phyloP scores from a whole-genome alignment of 2,329 filamentous ascomycete species.

The Arthrocladium fulminans region DNA sequence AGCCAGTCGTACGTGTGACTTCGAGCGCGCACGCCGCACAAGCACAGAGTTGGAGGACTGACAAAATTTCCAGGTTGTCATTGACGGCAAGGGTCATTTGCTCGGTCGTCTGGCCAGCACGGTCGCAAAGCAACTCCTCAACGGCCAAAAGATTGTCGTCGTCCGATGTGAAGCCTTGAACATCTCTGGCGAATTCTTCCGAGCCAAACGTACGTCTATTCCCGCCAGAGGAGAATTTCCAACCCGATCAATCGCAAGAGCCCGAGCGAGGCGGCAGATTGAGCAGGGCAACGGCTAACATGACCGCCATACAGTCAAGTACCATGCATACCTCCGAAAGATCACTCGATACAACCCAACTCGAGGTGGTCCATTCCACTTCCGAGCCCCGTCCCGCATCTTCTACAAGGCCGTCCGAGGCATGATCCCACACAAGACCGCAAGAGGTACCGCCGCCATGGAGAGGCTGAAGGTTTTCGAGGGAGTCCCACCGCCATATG shows the following conservation, averaged over 20 bases:
- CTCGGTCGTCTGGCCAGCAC: constrained; percentile 72
- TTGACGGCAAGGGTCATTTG: constrained; percentile 99
- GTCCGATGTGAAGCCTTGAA: constrained; percentile 98
- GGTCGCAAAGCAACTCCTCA: constrained; percentile 35
- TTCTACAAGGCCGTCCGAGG: constrained; percentile 99
- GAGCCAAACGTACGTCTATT: constrained; percentile 77
- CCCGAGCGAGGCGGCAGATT: background rate
- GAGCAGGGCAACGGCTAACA: constrained; percentile 16
- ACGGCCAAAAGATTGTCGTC: constrained; percentile 80
- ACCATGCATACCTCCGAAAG: constrained; percentile 99
- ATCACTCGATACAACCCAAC: constrained; percentile 99
- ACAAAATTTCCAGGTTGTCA: constrained; percentile 66
- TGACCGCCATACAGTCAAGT: constrained; percentile 70
- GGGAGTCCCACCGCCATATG: constrained; percentile 96
- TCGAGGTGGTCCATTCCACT: constrained; percentile 99
- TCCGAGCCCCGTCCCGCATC: constrained; percentile 97
- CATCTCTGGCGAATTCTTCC: constrained; percentile 99
- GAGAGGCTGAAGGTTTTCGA: constrained; percentile 99
- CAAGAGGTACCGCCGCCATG: constrained; percentile 89
- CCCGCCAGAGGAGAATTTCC: constrained; percentile 8
- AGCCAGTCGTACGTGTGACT: constrained; percentile 52
- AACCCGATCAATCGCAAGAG: background rate
- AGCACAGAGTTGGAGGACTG: constrained; percentile 25
- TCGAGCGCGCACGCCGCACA: background rate
- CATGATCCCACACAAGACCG: constrained; percentile 99